Evolutionary conservation across 2,329 filamentous ascomycete genomes (phyloP).

Genomic region (Nemania abortiva): DNA sequence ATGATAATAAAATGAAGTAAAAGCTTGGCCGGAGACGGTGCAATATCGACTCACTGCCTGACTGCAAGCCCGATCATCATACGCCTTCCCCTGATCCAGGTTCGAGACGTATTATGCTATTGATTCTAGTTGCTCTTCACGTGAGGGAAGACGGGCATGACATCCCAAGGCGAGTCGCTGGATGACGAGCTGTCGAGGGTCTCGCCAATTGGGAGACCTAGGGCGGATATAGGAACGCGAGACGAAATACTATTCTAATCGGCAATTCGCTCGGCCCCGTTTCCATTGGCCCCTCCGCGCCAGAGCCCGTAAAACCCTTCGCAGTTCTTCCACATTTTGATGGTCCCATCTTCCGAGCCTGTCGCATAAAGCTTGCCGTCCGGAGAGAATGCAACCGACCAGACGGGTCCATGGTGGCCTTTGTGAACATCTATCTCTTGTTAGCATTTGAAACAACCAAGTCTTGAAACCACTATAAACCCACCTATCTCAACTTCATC

Average conservation of each 20-base stretch:
- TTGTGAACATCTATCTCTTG: conserved; percentile 81
- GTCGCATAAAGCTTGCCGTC: conserved; percentile 97
- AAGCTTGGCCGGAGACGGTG: conserved; percentile 13
- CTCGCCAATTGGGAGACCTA: conserved; percentile 26
- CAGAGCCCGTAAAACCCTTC: conserved; percentile 74
- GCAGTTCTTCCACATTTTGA: conserved; percentile 88
- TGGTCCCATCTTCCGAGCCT: conserved; percentile 95
- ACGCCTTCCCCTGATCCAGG: neutral
- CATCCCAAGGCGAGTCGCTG: conserved; percentile 36
- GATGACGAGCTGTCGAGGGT: conserved; percentile 27
- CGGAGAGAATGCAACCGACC: conserved; percentile 94
- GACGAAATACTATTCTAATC: conserved; percentile 53
- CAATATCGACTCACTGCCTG: conserved; percentile 31
- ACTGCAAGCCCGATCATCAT: conserved; percentile 14
- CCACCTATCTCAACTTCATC: conserved; percentile 80
- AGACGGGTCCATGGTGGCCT: conserved; percentile 96
- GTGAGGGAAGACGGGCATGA: conserved; percentile 23
- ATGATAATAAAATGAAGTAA: conserved; percentile 15
- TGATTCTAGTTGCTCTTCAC: conserved; percentile 19
- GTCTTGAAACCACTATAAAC: conserved; percentile 50
- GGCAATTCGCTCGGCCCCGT: conserved; percentile 50
- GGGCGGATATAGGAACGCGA: conserved; percentile 36
- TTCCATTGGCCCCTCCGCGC: conserved; percentile 60
- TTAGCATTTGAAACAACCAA: conserved; percentile 35
- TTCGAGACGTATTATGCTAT: conserved; percentile 6